Base-by-base conservation (phyloP, 805 yeast species). In the Ogataea nitratoaversa region DNA sequence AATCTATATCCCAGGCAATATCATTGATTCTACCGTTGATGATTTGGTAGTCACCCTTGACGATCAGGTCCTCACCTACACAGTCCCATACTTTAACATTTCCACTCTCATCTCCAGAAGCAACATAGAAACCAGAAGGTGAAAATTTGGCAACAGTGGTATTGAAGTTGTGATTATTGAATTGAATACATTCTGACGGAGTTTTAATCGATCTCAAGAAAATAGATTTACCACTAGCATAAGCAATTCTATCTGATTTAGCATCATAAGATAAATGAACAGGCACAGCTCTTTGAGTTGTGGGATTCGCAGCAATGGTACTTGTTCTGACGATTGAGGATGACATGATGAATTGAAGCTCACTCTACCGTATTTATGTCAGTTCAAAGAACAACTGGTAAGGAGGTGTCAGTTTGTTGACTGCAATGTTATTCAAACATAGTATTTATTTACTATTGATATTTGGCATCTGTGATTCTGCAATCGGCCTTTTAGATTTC, bases 101-200 rank as follows among this genome's bases (percentile, higher is more conserved):
- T 22, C 99, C 99, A n/a, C 82, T 65, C 50, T 79, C 87, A 57
- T 91, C 99, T 34, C 96, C 98, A 3, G 95, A 83, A 2, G 95
- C 96, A 23, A 91, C 68, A 63, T 86, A 91, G 62, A 72, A 83
- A 1, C 99, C 97, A 11, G 89, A 80, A 1, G 98, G 96, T 1
- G 95, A 71, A 60, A 93, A 88, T 34, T 78, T 76, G 13, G 93
- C 96, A 3, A 82, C 95, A 0, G 95, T 84, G 30, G 95, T 87
- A 18, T 76, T 65, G 30, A 70, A 68, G 27, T 73, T 72, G 62
- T 91, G 98, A 34, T 77, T 82, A 8, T 74, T 74, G 66, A 83
- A 91, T 56, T 87, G 95, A n/a, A 71, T 57, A 9, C 78, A 65
- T 27, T 65, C 54, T 4, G 62, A 53, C 3, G 84, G 78, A n/a